A percentile compares a stretch with the other conserved stretches of the same genome.
Conservation (phyloP, 2,329 filamentous ascomycete species). For the Lasiodiplodia citricola region DNA sequence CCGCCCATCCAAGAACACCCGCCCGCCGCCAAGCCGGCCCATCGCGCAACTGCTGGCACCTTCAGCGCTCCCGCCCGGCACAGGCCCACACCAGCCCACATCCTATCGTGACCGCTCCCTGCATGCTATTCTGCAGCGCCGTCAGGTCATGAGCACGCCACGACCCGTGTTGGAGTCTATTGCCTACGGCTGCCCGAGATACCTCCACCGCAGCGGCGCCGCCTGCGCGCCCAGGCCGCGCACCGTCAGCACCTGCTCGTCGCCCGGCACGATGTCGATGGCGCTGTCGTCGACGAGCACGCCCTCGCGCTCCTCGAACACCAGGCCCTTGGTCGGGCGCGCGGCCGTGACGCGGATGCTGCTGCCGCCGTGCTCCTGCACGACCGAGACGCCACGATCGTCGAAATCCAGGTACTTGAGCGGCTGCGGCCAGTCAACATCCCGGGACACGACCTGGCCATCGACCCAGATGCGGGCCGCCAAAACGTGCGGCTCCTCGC, state of each 20-base stretch:
- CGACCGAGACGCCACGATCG: slow-evolving; percentile 55
- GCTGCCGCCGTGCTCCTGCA: slow-evolving; percentile 4
- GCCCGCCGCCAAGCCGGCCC: slow-evolving; percentile 12
- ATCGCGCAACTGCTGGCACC: not conserved
- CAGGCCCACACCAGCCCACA: not conserved
- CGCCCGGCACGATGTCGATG: slow-evolving; percentile 64
- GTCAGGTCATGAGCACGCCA: slow-evolving; percentile 24
- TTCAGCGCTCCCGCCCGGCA: not conserved
- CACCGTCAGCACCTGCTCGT: slow-evolving; percentile 57
- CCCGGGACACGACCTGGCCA: slow-evolving; percentile 57
- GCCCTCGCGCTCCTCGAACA: slow-evolving; percentile 63
- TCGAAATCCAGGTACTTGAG: slow-evolving; percentile 64
- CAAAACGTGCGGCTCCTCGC: slow-evolving; percentile 61
- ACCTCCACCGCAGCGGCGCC: slow-evolving; percentile 50
- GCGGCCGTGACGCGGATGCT: slow-evolving; percentile 52
- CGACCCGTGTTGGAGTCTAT: not conserved
- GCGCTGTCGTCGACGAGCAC: slow-evolving; percentile 61
- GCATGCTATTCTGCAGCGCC: not conserved
- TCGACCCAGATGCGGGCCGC: slow-evolving; percentile 61
- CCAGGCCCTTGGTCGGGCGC: slow-evolving; percentile 64
- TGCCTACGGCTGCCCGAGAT: slow-evolving; percentile 44
- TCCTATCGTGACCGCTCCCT: slow-evolving; percentile 11
- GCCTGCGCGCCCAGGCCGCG: slow-evolving; percentile 48
- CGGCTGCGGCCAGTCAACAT: slow-evolving; percentile 66
- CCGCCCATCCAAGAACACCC: not conserved